A percentile compares a stretch with the other conserved stretches of the same genome.
Conservation (phyloP, 495 filamentous ascomycete species). For the Annulohypoxylon bovei region DNA sequence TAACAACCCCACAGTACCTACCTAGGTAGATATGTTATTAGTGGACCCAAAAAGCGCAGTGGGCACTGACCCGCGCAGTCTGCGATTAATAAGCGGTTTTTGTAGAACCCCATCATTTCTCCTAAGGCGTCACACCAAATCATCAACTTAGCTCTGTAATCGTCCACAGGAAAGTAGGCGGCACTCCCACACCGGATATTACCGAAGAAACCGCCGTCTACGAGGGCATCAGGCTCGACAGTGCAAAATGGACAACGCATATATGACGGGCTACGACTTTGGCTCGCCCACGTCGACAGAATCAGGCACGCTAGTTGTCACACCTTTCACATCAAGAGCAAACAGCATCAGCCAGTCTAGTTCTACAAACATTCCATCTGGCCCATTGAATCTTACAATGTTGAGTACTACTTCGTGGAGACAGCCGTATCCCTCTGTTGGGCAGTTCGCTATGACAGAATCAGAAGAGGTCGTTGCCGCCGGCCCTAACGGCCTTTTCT, state of each 20-base stretch:
- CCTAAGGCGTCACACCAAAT: constrained; percentile 1
- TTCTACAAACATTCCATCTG: constrained; percentile 24
- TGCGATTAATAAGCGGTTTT: neutral
- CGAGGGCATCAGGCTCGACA: constrained; percentile 21
- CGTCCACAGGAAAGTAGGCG: constrained; percentile 3
- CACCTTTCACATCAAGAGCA: constrained; percentile 30
- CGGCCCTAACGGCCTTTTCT: constrained; percentile 32
- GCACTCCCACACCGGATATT: constrained; percentile 16
- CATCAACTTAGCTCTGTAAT: constrained; percentile 1
- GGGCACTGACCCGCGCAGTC: too few species aligned
- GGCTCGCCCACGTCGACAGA: constrained; percentile 29
- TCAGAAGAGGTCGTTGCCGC: constrained; percentile 33
- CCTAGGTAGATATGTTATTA: neutral
- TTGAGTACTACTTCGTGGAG: constrained; percentile 36
- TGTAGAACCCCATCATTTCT: constrained; percentile 2
- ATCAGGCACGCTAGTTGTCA: constrained; percentile 22
- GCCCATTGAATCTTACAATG: constrained; percentile 16
- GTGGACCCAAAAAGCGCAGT: neutral
- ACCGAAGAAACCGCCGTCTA: constrained; percentile 20
- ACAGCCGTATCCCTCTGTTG: constrained; percentile 30
- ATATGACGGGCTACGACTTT: constrained; percentile 13
- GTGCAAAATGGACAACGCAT: constrained; percentile 23
- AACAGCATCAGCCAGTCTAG: constrained; percentile 14
- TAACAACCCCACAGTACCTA: too few species aligned
- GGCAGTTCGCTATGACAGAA: constrained; percentile 34